Evolutionary conservation across 1,284 basidiomycete species (phyloP), one percentile per base, ranked within the genome.

Genomic region (Tilletia walkeri): DNA sequence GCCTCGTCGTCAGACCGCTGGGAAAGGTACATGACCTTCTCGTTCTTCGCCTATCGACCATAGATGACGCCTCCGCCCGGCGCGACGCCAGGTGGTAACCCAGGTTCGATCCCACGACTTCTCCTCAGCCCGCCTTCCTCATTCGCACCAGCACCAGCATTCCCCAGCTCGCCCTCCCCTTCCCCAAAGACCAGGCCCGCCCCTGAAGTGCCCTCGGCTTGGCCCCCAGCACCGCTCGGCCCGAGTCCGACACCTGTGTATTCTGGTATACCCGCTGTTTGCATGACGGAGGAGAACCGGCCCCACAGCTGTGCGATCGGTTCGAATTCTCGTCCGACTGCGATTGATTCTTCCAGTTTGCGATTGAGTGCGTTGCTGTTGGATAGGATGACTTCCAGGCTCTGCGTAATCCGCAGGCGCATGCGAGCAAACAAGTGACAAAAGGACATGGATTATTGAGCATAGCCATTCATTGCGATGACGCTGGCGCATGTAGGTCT

Each of bases 251-350:
- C 65, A 16, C 47, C 65, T 10, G 45, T 66, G 24, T 66, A 48
- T 20, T 75, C 70, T 0, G 76, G 74, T 4, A 82, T 72, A 6
- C 82, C 82, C 10, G 72, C 69, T 4, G 74, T 70, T 80, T 70
- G 86, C 90, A 93, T 93, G 74, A 94, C 86, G 69, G 89, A 86
- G 76, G 92, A 89, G 78, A 94, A 93, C 70, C 88, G 89, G 65
- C 90, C 87, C 94, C 94, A 97, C 30, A 97, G 86, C 2, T 88
- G 86, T 1, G 93, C 91, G 66, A 96, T 94, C 0, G 92, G 94
- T 68, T 91, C 89, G 83, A 96, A 95, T 85, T 96, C 95, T 73
- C 90, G 90, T 4, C 94, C 94, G 87, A 96, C 95, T 9, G 91
- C 91, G 48, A 92, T 87, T 0, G 93, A 91, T 82, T 96, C 93